Base-by-base conservation (phyloP, 2,329 filamentous ascomycete species). In the Cladophialophora carrionii region DNA sequence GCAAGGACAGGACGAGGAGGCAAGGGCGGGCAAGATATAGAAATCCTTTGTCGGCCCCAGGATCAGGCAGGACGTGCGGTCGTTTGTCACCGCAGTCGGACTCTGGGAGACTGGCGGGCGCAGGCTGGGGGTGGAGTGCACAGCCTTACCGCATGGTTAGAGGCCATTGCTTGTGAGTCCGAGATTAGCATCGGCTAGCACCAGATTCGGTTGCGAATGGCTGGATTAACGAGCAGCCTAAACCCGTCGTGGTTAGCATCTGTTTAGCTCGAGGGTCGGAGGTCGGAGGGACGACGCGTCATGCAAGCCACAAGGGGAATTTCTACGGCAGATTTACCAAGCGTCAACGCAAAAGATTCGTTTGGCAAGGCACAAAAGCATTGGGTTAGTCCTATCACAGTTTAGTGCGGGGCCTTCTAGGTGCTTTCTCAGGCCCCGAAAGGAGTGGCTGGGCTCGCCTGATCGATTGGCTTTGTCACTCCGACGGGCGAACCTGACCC, bases 211-310 rank as follows among this genome's bases (percentile, higher is more conserved):
- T n/a, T 26, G 37, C 51, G 41, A 57, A 24, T 52, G 52, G 52
- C 53, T 51, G 43, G 41, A 29, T 43, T 48, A 31, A 29, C 31
- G 52, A 57, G 6, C 7, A 1, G 20, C 9, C 58, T 34, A 61
- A 41, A 34, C 58, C 51, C 14, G 3, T 14, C 7, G 12, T 29
- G 20, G 60, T 29, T 46, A 48, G 62, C 41, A 26, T 26, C 3
- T 4, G n/a, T 29, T 54, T 57, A 63, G 54, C 48, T 31, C 12
- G 34, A 65, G 57, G 56, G 31, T 48, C 62, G 62, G 58, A 62
- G 54, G 65, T 67, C 65, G 62, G 65, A 64, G 65, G 31, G 34
- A 61, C 37, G 64, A 66, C 64, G 58, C 65, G 65, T 64, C 65
- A 63, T 58, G 56, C 61, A 46, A 56, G 59, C 54, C 57, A 60